Evolutionary conservation across 2,329 filamentous ascomycete genomes (phyloP), one percentile per base, ranked within the genome.

Genomic region (Acarospora socialis): DNA sequence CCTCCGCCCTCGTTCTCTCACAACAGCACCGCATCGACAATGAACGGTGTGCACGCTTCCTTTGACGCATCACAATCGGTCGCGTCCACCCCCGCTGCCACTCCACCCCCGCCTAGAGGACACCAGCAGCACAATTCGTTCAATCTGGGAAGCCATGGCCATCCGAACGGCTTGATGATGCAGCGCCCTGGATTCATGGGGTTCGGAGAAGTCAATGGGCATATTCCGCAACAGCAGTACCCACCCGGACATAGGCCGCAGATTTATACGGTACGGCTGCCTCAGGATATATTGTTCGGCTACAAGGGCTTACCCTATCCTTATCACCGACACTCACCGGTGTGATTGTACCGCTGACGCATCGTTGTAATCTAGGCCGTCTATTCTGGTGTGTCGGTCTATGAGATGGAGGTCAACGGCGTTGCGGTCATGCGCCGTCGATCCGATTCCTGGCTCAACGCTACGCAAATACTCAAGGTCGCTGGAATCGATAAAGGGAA

Each of bases 401-500:
- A 95, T 61, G 90, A 98, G 58, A 94, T 95, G 84, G 86, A 94
- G 54, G 81, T 95, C 39, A 92, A 93, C 53, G 73, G 73, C 27
- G 67, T 98, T 43, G 83, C 84, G 15, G 86, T 95, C 30, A 98
- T 98, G 90, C 82, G 90, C 53, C 77, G 90, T 36, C 78, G 90
- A 42, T 79, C 81, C 44, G 90, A 98, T 56, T 87, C 83, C 43
- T 95, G 87, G 82, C 68, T 98, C 43, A 98, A 98, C 59, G 90
- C 90, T 32, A 98, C 90, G 0, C 90, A 98, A 56, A 95, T 98
- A 43, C 71, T 98, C 43, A 98, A 98, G 52, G 86, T 95, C 21
- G 90, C 90, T 21, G 86, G 86, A 30, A 84, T 98, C 38, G 87
- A 94, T 52, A 98, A 98, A 60, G 90, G 87, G 38, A 92, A 93